Percentiles rank a stretch among this genome's conserved stretches.
Evolutionary conservation across 2,329 filamentous ascomycete species (phyloP).

Genomic region (Fonsecaea nubica): DNA sequence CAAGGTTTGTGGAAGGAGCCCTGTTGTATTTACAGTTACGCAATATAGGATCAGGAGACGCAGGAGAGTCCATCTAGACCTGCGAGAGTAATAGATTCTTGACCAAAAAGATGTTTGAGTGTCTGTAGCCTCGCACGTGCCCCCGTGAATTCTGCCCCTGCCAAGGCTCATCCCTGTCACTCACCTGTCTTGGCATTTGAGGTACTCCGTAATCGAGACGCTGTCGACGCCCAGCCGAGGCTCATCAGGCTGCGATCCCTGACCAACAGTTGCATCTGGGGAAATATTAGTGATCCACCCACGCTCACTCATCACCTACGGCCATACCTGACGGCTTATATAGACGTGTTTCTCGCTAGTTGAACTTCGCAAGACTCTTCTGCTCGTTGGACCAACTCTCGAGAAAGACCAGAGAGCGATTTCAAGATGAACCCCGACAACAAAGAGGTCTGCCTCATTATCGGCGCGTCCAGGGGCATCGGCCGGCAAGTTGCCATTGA

Average conservation of each 20-base stretch:
- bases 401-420: not conserved
- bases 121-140: too few species aligned
- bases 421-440: conserved; percentile 9
- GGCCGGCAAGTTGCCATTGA: conserved; percentile 81
- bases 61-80: not conserved
- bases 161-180: not conserved
- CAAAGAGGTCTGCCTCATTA: conserved; percentile 69
- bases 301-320: not conserved
- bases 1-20: too few species aligned
- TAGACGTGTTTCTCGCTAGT: not conserved
- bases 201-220: not conserved
- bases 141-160: not conserved
- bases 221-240: not conserved
- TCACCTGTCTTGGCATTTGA: not conserved
- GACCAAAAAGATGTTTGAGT: too few species aligned
- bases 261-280: not conserved
- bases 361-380: not conserved
- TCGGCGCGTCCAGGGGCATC: conserved; percentile 80
- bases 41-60: too few species aligned
- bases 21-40: too few species aligned
- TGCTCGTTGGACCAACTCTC: not conserved
- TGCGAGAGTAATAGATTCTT: not conserved
- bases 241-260: not conserved
- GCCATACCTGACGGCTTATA: not conserved
- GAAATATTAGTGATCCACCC: not conserved